Percentiles rank a stretch among this genome's conserved stretches.
Evolutionary conservation across 345 rosid genomes (phyloP).

Genomic region (Balakata baccata): DNA sequence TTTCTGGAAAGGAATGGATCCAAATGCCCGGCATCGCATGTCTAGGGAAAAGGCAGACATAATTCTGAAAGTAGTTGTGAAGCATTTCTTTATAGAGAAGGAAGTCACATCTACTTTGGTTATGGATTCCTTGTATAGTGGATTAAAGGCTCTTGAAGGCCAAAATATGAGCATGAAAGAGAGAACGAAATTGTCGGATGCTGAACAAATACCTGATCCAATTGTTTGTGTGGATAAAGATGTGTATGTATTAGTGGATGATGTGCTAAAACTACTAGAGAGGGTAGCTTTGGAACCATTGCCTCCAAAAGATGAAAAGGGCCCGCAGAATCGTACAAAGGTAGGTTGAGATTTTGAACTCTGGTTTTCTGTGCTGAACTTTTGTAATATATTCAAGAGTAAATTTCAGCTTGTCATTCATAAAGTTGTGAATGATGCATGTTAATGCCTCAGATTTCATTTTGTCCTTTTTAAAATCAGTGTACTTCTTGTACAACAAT

Average conservation of each 20-base stretch:
- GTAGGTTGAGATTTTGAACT: conserved; percentile 31
- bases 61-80: conserved; percentile 78
- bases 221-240: conserved; percentile 69
- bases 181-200: conserved; percentile 46
- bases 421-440: not conserved
- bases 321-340: conserved; percentile 77
- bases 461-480: too few relatives aligned
- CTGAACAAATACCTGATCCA: conserved; percentile 72
- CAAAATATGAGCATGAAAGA: conserved; percentile 64
- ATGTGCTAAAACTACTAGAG: conserved; percentile 63
- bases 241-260: conserved; percentile 77
- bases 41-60: conserved; percentile 75
- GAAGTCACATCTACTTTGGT: conserved; percentile 96
- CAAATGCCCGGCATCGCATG: conserved; percentile 62
- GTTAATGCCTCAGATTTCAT: not conserved
- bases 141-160: conserved; percentile 90
- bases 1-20: conserved; percentile 84
- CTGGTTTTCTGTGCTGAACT: conserved; percentile 5
- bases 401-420: not conserved
- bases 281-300: conserved; percentile 82
- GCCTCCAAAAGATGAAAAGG: conserved; percentile 85
- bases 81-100: conserved; percentile 84
- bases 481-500: too few relatives aligned
- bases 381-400: not conserved
- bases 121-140: conserved; percentile 97